Conservation (phyloP, 805 yeast genomes). For the Ogataea chonburiensis region DNA sequence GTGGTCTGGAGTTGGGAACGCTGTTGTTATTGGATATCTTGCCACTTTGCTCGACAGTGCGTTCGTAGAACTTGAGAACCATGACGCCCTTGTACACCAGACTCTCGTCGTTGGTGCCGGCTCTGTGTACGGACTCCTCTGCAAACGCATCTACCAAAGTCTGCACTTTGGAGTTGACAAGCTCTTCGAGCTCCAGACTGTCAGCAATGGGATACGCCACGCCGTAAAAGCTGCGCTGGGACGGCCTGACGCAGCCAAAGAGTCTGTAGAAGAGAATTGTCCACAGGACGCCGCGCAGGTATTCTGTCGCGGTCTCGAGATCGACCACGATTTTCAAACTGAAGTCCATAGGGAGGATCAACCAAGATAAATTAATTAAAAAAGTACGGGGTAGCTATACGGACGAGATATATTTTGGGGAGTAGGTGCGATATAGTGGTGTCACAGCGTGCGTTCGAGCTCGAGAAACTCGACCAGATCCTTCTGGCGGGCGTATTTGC, state of each 20-base stretch:
- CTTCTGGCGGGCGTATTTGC: conserved; percentile 13
- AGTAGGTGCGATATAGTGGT: too few species aligned
- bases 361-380: too few species aligned
- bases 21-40: conserved; percentile 6
- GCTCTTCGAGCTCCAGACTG: conserved; percentile 47
- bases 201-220: conserved; percentile 55
- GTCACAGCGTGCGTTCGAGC: conserved; percentile 19
- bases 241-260: conserved; percentile 63
- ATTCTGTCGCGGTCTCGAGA: conserved; percentile 52
- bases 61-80: conserved; percentile 33
- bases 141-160: conserved; percentile 30
- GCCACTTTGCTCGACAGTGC: conserved; percentile 33
- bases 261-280: conserved; percentile 67
- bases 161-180: conserved; percentile 37
- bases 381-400: conserved; percentile 1
- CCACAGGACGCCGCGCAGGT: conserved; percentile 60
- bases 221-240: conserved; percentile 50
- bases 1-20: conserved; percentile 13
- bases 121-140: conserved; percentile 7
- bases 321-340: conserved; percentile 49
- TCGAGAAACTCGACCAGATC: conserved; percentile 23
- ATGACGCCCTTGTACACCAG: conserved; percentile 32
- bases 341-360: conserved; percentile 23
- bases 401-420: too few species aligned
- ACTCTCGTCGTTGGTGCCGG: conserved; percentile 9